These are phyloP conservation scores for Mallotus repandus DNA, from an alignment of 441 rosid species.

Conservation along the genomic window DNA sequence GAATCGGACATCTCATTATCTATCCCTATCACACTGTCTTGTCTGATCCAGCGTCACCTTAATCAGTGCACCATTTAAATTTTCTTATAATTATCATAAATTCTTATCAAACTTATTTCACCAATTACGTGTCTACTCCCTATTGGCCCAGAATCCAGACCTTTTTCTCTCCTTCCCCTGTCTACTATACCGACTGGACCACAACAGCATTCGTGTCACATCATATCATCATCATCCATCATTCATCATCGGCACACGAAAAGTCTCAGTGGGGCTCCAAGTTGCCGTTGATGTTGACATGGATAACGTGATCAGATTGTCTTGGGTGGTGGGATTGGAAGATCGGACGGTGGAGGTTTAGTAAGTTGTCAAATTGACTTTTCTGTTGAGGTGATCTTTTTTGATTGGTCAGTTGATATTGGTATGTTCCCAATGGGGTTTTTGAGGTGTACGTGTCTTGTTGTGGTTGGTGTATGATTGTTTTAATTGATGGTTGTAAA, in stretches of 20 bases:
- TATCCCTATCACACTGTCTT: conserved; percentile 27
- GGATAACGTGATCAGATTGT: neutral
- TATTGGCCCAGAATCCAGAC: conserved; percentile 22
- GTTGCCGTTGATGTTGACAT: neutral
- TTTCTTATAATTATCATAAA: neutral
- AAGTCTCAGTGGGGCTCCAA: neutral
- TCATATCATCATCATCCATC: conserved; percentile 18
- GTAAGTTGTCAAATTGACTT: neutral
- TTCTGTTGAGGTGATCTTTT: neutral
- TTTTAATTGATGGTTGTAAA: conserved; percentile 1
- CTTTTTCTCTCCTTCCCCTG: neutral
- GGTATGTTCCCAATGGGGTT: conserved; percentile 25
- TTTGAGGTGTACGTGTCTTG: conserved; percentile 27
- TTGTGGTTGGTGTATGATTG: neutral
- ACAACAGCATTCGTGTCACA: conserved; percentile 33
- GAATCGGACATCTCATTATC: conserved; percentile 26
- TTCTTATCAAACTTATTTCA: neutral
- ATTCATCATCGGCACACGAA: conserved; percentile 11
- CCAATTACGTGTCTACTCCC: conserved; percentile 21
- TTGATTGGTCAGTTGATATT: conserved; percentile 4
- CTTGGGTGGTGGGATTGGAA: neutral
- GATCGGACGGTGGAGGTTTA: neutral
- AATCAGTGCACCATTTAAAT: conserved; percentile 8
- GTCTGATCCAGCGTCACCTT: conserved; percentile 39
- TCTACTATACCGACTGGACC: conserved; percentile 33